These are phyloP conservation scores for Hsuehochloa calcarea DNA, from an alignment of 176 grass and related monocot genomes.

Conservation along the genomic window DNA sequence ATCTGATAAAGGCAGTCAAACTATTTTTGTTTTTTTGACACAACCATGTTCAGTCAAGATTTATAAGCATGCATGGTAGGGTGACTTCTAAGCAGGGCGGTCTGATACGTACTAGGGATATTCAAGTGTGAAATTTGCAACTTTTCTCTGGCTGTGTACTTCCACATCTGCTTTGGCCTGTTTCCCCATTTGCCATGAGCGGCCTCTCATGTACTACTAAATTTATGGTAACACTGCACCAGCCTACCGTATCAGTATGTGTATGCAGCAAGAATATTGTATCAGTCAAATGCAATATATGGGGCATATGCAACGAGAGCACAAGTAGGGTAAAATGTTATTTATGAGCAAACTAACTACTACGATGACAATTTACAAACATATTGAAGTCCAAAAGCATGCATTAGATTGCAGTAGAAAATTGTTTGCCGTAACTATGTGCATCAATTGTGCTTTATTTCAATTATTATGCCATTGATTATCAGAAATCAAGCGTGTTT, in stretches of 20 bases:
- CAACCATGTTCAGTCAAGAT: not conserved
- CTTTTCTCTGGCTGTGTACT: not conserved
- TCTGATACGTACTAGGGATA: not conserved
- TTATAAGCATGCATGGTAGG: not conserved
- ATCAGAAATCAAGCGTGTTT: too few species aligned
- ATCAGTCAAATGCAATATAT: too few species aligned
- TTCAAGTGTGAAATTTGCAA: not conserved
- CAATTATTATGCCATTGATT: too few species aligned
- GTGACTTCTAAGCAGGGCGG: not conserved
- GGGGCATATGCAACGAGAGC: too few species aligned
- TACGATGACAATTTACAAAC: too few species aligned
- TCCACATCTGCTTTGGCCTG: not conserved
- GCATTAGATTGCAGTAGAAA: too few species aligned
- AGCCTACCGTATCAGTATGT: not conserved
- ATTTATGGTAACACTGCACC: not conserved
- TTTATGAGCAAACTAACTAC: too few species aligned
- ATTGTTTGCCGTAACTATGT: too few species aligned
- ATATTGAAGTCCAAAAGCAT: too few species aligned
- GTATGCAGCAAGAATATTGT: too few species aligned
- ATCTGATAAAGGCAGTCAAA: slow-evolving; percentile 29
- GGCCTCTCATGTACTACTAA: not conserved
- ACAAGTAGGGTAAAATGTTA: too few species aligned
- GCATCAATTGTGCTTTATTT: too few species aligned
- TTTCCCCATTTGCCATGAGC: not conserved
- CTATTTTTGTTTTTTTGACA: not conserved